Evolutionary conservation across 805 yeast species (phyloP).

Genomic region (Wickerhamiella nectarea): DNA sequence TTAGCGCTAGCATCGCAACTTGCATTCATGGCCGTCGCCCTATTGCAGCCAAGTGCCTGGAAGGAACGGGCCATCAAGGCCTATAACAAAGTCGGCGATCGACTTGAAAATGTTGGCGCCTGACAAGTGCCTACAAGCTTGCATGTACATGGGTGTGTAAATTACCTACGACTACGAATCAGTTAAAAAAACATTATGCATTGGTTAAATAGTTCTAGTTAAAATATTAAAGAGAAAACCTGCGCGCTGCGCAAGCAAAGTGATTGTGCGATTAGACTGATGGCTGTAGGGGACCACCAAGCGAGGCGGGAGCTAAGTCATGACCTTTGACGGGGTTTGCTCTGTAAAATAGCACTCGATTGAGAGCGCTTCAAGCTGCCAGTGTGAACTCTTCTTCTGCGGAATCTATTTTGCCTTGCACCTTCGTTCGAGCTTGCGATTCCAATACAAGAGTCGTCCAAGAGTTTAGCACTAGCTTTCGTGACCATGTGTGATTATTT

Average conservation of each 20-base stretch:
- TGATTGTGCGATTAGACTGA: too few species aligned
- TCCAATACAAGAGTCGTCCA: neutral
- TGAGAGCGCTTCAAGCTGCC: neutral
- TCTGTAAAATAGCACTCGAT: neutral
- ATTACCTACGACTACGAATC: too few species aligned
- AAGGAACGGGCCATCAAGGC: neutral
- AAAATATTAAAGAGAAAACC: too few species aligned
- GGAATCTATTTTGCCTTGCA: neutral
- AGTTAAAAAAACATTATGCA: too few species aligned
- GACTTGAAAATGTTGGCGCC: too few species aligned
- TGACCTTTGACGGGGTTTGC: neutral
- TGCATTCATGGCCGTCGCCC: neutral
- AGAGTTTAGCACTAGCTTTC: neutral
- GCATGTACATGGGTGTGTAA: too few species aligned
- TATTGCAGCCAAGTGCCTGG: neutral
- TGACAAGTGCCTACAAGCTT: neutral
- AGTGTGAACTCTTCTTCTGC: neutral
- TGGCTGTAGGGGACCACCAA: too few species aligned
- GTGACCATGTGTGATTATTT: neutral
- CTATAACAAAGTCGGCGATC: neutral
- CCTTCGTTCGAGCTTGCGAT: neutral
- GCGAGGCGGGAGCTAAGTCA: too few species aligned
- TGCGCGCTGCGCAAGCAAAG: too few species aligned
- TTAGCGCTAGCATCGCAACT: neutral
- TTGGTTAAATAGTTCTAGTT: too few species aligned